A percentile compares a stretch with the other conserved stretches of the same genome.
These are phyloP conservation scores for Multifurca ochricompacta DNA, from an alignment of 768 basidiomycete species.

Conservation along the genomic window DNA sequence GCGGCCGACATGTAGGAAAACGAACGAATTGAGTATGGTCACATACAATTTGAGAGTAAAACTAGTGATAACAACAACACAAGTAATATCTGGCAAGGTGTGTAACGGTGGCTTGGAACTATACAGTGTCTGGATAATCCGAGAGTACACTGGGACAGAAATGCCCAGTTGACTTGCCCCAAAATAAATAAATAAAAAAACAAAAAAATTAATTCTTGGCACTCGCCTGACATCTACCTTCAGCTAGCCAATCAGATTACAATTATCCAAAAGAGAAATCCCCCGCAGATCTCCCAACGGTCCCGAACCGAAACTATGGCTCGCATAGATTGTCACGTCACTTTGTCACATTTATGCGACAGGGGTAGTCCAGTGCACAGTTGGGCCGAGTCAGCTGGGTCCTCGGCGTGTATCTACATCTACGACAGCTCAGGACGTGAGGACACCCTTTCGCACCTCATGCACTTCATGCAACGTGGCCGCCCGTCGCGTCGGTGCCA, in stretches of 20 bases:
- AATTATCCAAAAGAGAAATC: too few species aligned
- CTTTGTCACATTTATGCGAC: too few species aligned
- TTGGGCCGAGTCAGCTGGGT: background rate
- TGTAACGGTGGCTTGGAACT: conserved; percentile 18
- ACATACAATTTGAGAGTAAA: conserved; percentile 4
- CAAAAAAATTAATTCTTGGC: too few species aligned
- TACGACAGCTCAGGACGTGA: background rate
- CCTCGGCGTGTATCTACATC: conserved; percentile 1
- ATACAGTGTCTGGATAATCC: conserved; percentile 5
- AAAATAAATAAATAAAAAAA: too few species aligned
- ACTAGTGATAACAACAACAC: background rate
- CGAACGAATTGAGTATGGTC: background rate
- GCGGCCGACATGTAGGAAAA: too few species aligned
- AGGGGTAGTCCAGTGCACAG: too few species aligned
- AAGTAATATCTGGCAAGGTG: background rate
- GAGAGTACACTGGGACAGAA: background rate
- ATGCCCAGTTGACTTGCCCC: background rate
- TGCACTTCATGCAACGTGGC: background rate
- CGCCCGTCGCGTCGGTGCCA: background rate
- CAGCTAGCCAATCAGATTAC: too few species aligned
- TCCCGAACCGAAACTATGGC: too few species aligned
- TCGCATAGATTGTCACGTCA: too few species aligned
- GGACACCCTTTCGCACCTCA: conserved; percentile 2
- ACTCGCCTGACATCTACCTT: too few species aligned
- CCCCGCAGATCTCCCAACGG: too few species aligned